Evolutionary conservation across 208 protist species (phyloP), one percentile per base, ranked within the genome.

Genomic region (Endotrypanum monterogeii): DNA sequence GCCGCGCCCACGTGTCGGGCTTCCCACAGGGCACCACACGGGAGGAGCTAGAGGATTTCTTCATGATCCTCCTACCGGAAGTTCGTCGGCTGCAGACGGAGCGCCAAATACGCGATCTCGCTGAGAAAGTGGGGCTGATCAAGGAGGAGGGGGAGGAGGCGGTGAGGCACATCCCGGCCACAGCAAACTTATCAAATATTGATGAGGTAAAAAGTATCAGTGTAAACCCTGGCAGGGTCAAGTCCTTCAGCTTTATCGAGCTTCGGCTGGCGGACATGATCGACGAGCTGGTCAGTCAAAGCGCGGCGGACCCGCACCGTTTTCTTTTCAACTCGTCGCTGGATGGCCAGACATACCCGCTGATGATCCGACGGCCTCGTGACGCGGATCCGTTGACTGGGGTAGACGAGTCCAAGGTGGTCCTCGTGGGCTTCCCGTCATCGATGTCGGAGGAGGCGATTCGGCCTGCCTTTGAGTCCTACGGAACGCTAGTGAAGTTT

Each of bases 221-320:
- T 23, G 58, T 95, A 37, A 89, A 83, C 35, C 71, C 67, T 20
- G 83, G 86, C 20, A 89, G 90, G 63, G 77, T 78, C 8, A 92
- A 91, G 56, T 74, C 84, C n/a, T 97, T 94, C 83, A 89, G 83
- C 32, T 97, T 97, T 74, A 83, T 97, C 25, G 89, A 97, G 78
- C 67, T 94, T 44, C 88, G 74, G n/a, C 69, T 91, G 32, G 89
- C 87, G 8, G 93, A 97, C 77, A 84, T 97, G 63, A 80, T 95
- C 44, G 90, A 90, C 41, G 90, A 94, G 75, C 76, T 97, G 61
- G 79, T 96, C 16, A 82, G 82, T n/a, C 70, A 86, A 55, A 87
- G 79, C 14, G 69, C 69, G 8, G 62, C 73, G 3, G 84, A 95
- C 73, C 78, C 82, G 20, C 80, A 92, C 30, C 87, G 78, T 0